Evolutionary conservation across 257 asterid genomes (phyloP), one percentile per base, ranked within the genome.

Genomic region (Primulina huaijiensis): DNA sequence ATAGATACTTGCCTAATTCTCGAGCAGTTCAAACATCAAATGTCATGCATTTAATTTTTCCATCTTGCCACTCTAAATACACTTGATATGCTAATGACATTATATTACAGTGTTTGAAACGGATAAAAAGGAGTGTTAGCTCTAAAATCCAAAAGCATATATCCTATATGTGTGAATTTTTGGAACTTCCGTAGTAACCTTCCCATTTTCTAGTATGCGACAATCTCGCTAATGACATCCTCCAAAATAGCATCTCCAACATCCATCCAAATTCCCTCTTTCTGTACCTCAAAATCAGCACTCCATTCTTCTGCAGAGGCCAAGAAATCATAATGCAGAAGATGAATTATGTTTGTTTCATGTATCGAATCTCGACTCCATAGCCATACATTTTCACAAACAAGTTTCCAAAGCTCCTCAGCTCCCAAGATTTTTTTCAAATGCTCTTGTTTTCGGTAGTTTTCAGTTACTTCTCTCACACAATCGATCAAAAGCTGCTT

Each of bases 321-420:
- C 82, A 72, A 30, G 40, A 79, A 60, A 73, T 88, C 89, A 60
- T 23, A 71, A 21, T 56, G 77, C 53, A 85, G 60, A 29, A 82
- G 71, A 58, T 65, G 78, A 56, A 25, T 35, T 20, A 75, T 66
- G 60, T 82, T 50, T 17, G 76, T 72, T 58, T 82, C 90, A 71
- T 86, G 75, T 6, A 84, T 74, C 7, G 96, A 63, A 6, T 88
- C 76, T 75, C 80, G 77, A 82, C 98, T 92, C 94, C 96, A 92
- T 10, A 30, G 9, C 87, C 90, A 82, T 57, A 88, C 80, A 74
- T 86, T 79, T 64, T 88, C 87, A 55, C 87, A 84, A 0, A 88
- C 80, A 37, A 60, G 78, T 64, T 85, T 86, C 93, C 96, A 82
- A 1, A 89, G 81, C 76, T 89, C 81, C 27, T 92, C 95, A 11